Evolutionary conservation across 1,284 basidiomycete species (phyloP).

Genomic region (Tilletia caries): DNA sequence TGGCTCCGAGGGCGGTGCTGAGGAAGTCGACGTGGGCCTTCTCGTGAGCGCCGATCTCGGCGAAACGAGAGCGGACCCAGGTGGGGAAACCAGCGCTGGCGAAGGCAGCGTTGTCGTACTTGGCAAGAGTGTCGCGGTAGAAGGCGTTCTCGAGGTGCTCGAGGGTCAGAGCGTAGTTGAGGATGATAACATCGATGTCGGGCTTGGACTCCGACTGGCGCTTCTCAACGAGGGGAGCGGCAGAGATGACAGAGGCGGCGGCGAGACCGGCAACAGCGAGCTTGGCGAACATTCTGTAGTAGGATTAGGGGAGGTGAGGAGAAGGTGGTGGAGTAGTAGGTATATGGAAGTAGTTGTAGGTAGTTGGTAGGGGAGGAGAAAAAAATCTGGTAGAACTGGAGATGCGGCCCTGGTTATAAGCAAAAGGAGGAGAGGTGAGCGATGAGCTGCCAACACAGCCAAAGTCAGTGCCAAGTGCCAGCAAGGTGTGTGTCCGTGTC

Average conservation of each 20-base stretch:
- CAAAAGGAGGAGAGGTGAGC: no score
- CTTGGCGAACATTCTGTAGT: slow-evolving; percentile 1
- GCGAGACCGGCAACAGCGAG: slow-evolving; percentile 31
- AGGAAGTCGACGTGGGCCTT: slow-evolving; percentile 60
- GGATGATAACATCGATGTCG: slow-evolving; percentile 55
- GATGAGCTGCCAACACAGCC: no score
- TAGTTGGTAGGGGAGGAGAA: no score
- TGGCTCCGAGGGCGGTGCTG: slow-evolving; percentile 60
- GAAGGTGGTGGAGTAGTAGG: no score
- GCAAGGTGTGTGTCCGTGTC: no score
- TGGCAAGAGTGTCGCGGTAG: slow-evolving; percentile 54
- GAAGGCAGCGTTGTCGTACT: slow-evolving; percentile 59
- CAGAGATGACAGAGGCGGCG: slow-evolving; percentile 32
- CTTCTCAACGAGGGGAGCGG: slow-evolving; percentile 22
- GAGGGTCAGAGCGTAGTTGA: slow-evolving; percentile 66
- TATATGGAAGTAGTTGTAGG: no score
- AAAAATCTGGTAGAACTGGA: no score
- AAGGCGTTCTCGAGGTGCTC: slow-evolving; percentile 70
- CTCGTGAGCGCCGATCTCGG: slow-evolving; percentile 58
- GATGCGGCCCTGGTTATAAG: no score
- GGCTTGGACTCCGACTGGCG: slow-evolving; percentile 27
- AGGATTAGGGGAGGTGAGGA: no score
- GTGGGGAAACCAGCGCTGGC: slow-evolving; percentile 59
- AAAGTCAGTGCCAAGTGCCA: no score
- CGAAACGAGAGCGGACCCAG: slow-evolving; percentile 58